Percentiles rank a stretch among this genome's conserved stretches.
These are phyloP conservation scores for Parathielavia hyrcaniae DNA, from an alignment of 495 filamentous ascomycete genomes.

Conservation along the genomic window DNA sequence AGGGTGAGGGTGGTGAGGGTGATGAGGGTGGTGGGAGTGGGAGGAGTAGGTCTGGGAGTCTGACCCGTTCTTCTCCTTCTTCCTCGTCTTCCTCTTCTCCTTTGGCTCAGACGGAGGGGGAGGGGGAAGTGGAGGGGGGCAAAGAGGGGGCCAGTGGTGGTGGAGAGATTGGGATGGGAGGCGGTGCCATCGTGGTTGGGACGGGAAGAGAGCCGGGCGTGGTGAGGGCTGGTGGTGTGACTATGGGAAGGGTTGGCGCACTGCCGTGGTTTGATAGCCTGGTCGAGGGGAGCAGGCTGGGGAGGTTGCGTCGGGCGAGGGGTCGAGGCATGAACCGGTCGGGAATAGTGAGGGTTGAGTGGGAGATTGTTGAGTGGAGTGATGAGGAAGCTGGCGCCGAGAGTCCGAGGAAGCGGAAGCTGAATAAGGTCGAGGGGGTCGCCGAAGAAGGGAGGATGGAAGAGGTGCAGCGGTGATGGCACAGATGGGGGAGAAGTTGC, in stretches of 20 bases:
- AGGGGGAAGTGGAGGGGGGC: not conserved
- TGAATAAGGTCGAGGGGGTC: not conserved
- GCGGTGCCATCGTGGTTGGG: conserved; percentile 4
- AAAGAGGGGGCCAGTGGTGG: not conserved
- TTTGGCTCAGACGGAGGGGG: too few species aligned
- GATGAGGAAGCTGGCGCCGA: conserved; percentile 53
- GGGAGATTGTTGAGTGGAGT: conserved; percentile 77
- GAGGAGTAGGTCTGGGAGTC: too few species aligned
- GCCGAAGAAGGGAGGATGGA: not conserved
- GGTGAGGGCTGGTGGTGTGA: conserved; percentile 16
- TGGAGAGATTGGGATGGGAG: not conserved
- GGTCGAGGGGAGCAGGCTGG: conserved; percentile 66
- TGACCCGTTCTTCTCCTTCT: too few species aligned
- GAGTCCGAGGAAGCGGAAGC: conserved; percentile 34
- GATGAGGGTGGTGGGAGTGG: conserved; percentile 26
- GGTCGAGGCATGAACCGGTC: conserved; percentile 52
- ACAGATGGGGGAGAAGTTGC: not conserved
- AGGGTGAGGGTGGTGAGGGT: too few species aligned
- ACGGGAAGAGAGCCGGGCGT: conserved; percentile 22
- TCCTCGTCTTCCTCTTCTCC: too few species aligned
- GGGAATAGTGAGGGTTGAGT: conserved; percentile 61
- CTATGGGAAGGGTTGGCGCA: conserved; percentile 34
- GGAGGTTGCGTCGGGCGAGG: conserved; percentile 55
- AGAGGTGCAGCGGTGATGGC: not conserved
- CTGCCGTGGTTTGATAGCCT: conserved; percentile 80